A percentile compares a stretch with the other conserved stretches of the same genome.
phyloP scores from a whole-genome alignment of 192 early-diverging fungal genomes.

The Backusella westeae region DNA sequence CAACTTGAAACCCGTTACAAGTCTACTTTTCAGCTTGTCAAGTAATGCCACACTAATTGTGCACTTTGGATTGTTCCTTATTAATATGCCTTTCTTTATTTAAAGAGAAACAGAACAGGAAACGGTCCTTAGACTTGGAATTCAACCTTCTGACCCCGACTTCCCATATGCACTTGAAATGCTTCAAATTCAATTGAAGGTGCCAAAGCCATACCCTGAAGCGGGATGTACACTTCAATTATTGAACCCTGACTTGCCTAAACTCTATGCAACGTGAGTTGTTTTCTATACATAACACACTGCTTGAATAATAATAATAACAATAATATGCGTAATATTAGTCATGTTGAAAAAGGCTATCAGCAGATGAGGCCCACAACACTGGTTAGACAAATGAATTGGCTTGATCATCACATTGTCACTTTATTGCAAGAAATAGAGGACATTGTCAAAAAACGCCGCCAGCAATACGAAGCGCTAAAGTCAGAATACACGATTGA shows the following conservation, averaged over 20 bases:
- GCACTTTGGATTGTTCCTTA: background rate
- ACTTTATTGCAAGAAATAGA: conserved; percentile 44
- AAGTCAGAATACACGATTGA: background rate
- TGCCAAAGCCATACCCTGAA: conserved; percentile 53
- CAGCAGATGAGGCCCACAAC: conserved; percentile 23
- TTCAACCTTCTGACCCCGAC: conserved; percentile 65
- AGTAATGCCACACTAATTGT: background rate
- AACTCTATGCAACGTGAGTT: conserved; percentile 40
- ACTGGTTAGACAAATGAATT: conserved; percentile 45
- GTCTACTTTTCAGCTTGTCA: conserved; percentile 6
- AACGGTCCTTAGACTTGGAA: conserved; percentile 26
- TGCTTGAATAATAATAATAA: background rate
- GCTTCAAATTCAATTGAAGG: conserved; percentile 53
- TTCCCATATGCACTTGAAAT: conserved; percentile 74
- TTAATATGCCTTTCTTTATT: background rate
- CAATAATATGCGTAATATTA: conserved; percentile 19
- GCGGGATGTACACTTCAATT: conserved; percentile 41
- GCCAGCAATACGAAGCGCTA: background rate
- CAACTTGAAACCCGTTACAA: conserved; percentile 24
- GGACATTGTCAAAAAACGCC: background rate
- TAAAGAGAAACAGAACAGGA: conserved; percentile 3
- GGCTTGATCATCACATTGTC: conserved; percentile 68
- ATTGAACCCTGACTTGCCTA: conserved; percentile 50
- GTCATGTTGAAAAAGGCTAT: conserved; percentile 59
- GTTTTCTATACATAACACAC: background rate